Base-by-base conservation (phyloP, 495 filamentous ascomycete species). In the Penicillium odoratum region DNA sequence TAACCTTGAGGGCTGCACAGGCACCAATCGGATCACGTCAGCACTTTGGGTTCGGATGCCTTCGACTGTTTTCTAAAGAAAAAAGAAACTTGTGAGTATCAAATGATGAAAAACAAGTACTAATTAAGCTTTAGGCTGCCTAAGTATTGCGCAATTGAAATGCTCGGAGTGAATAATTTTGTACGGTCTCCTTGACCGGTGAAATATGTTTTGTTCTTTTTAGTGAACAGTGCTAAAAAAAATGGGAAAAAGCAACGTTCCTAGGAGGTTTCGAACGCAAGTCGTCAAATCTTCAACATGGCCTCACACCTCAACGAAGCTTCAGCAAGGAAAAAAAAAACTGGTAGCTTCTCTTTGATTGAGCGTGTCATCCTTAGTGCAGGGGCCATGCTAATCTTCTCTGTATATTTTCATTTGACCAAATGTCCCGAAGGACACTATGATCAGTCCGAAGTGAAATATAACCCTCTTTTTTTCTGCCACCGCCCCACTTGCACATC, bases 321-420 rank as follows among this genome's bases (percentile, higher is more conserved):
- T 53, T 46, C 45, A 52, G 55, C 62, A 71, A 71, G 44, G 31
- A 59, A 48, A 72, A 85, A 88, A 88, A 88, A 88, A 86, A 88
- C 79, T 83, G 73, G 81, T 88, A 90, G 88, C 88, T 87, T 91
- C 89, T 92, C 90, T 93, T 92, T 93, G 89, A 90, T 92, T 89
- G 84, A 92, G 91, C 90, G 91, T 96, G 90, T 96, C 92, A 95
- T 96, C 92, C 92, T 96, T 96, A 95, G 92, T 96, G 92, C 93
- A 97, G 93, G 93, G 93, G 93, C 93, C 91, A 97, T 96, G 93
- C 92, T 96, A 96, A 92, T 93, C 88, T 92, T 93, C 88, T 93
- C 86, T 90, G 83, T 86, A 85, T 88, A 82, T 82, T 84, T 86
- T 81, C 81, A 87, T 86, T 88, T 88, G 85, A 88, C 85, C 86